Evolutionary conservation across 139 green algal species (phyloP).

Genomic region (Picochlorum sp.): DNA sequence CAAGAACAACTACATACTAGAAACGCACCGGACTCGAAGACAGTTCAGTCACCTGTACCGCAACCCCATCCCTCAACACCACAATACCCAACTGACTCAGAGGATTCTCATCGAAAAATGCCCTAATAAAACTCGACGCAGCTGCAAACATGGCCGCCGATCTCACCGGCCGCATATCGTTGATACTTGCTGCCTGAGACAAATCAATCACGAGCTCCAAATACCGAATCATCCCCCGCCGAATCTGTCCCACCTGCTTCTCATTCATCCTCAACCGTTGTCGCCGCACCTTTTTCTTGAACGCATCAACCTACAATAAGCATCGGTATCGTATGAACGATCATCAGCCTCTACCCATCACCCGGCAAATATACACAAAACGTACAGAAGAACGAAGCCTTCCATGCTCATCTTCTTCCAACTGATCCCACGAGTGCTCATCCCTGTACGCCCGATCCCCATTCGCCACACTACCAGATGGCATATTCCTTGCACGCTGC

Average conservation of each 20-base stretch:
- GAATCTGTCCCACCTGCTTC: constrained; percentile 54
- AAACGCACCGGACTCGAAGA: constrained; percentile 40
- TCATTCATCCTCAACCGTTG: constrained; percentile 37
- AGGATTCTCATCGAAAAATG: constrained; percentile 96
- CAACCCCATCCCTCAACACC: constrained; percentile 71
- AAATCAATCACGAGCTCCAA: constrained; percentile 71
- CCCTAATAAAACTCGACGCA: constrained; percentile 61
- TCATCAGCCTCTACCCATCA: neutral
- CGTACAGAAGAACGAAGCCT: constrained; percentile 39
- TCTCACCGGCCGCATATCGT: constrained; percentile 76
- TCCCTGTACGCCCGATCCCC: constrained; percentile 54
- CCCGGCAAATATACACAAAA: constrained; percentile 14
- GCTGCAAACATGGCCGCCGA: constrained; percentile 51
- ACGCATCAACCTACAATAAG: neutral
- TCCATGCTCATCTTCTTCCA: constrained; percentile 83
- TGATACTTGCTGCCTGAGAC: constrained; percentile 50
- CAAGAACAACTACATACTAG: neutral
- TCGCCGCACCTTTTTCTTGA: constrained; percentile 42
- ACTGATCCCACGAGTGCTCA: constrained; percentile 73
- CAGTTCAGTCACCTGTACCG: constrained; percentile 65
- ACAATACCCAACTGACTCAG: constrained; percentile 83
- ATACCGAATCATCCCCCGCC: constrained; percentile 90
- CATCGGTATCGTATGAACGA: neutral
- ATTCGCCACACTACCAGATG: no score
- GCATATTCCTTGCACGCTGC: no score